Base-by-base conservation (phyloP, 2,329 filamentous ascomycete genomes). In the Sporothrix humicola region DNA sequence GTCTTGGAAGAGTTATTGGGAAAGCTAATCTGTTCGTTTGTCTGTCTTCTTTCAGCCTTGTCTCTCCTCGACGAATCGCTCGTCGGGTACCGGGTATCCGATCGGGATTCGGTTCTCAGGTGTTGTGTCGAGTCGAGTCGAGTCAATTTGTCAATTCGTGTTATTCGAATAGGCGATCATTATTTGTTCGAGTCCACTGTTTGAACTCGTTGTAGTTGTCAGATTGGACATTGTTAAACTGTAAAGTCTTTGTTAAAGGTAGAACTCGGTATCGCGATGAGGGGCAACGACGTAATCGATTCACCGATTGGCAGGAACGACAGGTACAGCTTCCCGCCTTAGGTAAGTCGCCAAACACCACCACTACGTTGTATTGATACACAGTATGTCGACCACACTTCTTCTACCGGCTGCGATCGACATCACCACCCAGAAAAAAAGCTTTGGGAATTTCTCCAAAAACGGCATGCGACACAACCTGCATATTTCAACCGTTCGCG, bases 251-350 rank as follows among this genome's bases (percentile, higher is more conserved):
- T n/a, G n/a, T n/a, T n/a, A n/a, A n/a, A n/a, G n/a, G n/a, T 23
- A 26, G 20, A 15, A 26, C 54, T 10, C 3, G 9, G 23, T 13
- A 23, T 48, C 2, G 10, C 44, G 42, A 44, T 48, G 61, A 66
- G 61, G 61, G 61, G 61, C 61, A 66, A 66, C 42, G 61, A 66
- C 61, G 61, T 66, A 66, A 66, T 48, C 20, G 61, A 48, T 17
- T 20, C 37, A 26, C n/a, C 9, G n/a, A 65, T 42, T 37, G 56
- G 56, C 56, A 26, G 12, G 12, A 10, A 26, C 20, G 5, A 13
- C n/a, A 12, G 15, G 5, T 46, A 4, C 42, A 37, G 31, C 31
- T 37, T 37, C 31, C 31, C 31, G 31, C 31, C 31, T 37, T 37
- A 37, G 31, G 31, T 37, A 37, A 37, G 31, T n/a, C 61, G n/a